These are phyloP conservation scores for Drechslera avenae DNA, from an alignment of 2,329 filamentous ascomycete species.

Conservation along the genomic window DNA sequence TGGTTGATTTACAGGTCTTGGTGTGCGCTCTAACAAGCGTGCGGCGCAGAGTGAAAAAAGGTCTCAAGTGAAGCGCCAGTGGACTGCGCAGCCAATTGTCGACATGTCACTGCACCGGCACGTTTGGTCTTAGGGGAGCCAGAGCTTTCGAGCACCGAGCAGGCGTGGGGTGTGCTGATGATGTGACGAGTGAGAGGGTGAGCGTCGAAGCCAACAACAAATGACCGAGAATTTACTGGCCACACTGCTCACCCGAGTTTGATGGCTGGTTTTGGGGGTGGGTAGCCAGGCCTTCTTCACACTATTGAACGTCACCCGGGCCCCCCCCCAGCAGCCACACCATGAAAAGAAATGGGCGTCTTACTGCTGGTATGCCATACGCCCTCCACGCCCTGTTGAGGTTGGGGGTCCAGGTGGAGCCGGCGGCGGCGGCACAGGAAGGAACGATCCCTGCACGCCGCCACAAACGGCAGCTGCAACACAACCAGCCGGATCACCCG, in stretches of 20 bases:
- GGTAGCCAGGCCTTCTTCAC: no score
- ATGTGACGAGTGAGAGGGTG: not conserved
- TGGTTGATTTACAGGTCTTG: no score
- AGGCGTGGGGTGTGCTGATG: conserved; percentile 30
- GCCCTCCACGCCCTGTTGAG: not conserved
- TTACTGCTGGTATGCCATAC: conserved; percentile 1
- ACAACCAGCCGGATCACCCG: not conserved
- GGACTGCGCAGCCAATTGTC: not conserved
- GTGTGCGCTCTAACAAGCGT: no score
- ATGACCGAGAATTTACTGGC: conserved; percentile 7
- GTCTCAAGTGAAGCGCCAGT: not conserved
- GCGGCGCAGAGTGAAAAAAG: no score
- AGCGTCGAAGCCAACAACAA: conserved; percentile 4
- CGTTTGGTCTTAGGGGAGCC: conserved; percentile 4
- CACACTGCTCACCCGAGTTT: not conserved
- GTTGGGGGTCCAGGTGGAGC: conserved; percentile 3
- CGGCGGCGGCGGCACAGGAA: conserved; percentile 1
- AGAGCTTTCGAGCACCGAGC: conserved; percentile 17
- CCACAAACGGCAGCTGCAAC: conserved; percentile 13
- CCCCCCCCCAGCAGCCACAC: no score
- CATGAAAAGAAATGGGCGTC: conserved; percentile 18
- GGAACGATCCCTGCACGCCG: conserved; percentile 2
- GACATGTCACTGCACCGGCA: conserved; percentile 21
- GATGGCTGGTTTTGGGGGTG: conserved; percentile 21
- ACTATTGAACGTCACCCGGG: no score